These are phyloP conservation scores for Phytomonas sp. DNA, from an alignment of 208 protist genomes.

Conservation along the genomic window DNA sequence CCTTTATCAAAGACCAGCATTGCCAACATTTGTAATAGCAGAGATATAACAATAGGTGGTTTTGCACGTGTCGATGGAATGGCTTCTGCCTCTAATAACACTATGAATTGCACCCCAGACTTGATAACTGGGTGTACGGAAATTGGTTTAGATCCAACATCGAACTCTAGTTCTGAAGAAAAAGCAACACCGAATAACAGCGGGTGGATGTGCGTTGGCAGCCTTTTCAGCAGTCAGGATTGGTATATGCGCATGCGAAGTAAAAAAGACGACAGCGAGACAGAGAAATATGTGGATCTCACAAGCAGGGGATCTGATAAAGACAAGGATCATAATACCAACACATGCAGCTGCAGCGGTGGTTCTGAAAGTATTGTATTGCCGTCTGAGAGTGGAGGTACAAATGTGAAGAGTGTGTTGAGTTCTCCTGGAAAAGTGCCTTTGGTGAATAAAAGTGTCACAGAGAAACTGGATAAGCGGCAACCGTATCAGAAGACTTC, in stretches of 20 bases:
- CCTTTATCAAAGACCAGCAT: conserved; percentile 5
- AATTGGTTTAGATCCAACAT: not conserved
- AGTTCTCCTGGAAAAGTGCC: not conserved
- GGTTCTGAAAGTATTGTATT: not conserved
- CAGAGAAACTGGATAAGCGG: not conserved
- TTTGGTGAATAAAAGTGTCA: not conserved
- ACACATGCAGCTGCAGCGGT: not conserved
- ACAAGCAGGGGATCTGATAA: not conserved
- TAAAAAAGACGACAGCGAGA: conserved; percentile 25
- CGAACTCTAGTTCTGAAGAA: not conserved
- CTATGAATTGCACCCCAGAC: not conserved
- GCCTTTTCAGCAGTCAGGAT: conserved; percentile 26
- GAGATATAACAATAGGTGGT: not conserved
- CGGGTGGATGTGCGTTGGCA: conserved; percentile 38
- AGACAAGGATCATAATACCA: not conserved
- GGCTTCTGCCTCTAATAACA: not conserved
- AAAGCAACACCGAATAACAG: not conserved
- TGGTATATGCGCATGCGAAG: conserved; percentile 62
- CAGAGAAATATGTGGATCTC: conserved; percentile 8
- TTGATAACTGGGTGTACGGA: conserved; percentile 4
- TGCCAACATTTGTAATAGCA: not conserved
- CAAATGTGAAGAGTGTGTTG: not conserved
- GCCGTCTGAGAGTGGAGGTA: not conserved
- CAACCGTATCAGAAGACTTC: not conserved
- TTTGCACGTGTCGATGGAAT: not conserved